Evolutionary conservation across 1,284 basidiomycete genomes (phyloP).

Genomic region (Phenoliferia sp.): DNA sequence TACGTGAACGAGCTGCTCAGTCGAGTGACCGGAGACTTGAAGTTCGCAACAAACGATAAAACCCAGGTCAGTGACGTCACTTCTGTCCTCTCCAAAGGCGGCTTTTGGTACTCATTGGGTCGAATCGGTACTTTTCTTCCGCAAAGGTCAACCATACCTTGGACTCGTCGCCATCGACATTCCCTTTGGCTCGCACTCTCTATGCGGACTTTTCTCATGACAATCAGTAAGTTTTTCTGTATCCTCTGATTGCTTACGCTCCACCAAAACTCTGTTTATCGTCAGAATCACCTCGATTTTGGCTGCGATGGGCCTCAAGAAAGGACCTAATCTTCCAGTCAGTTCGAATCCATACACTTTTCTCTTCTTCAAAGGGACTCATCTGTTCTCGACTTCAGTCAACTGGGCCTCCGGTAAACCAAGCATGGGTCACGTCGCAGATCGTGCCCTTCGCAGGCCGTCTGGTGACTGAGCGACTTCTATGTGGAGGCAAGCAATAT

Average conservation of each 20-base stretch:
- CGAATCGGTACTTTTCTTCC: not conserved
- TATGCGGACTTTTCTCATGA: slow-evolving; percentile 31
- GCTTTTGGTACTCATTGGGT: not conserved
- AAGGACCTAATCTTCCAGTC: slow-evolving; percentile 4
- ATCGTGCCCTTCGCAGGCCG: slow-evolving; percentile 61
- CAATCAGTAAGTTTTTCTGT: slow-evolving; percentile 11
- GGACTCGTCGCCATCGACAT: slow-evolving; percentile 58
- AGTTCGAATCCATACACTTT: not conserved
- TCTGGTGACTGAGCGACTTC: slow-evolving; percentile 59
- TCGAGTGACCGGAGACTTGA: slow-evolving; percentile 56
- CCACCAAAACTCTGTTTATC: not conserved
- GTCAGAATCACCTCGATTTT: slow-evolving; percentile 6
- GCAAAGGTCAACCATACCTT: slow-evolving; percentile 64
- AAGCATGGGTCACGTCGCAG: slow-evolving; percentile 56
- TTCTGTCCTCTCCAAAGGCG: not conserved
- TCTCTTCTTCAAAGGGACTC: not conserved
- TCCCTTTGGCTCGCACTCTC: slow-evolving; percentile 50
- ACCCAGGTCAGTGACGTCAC: slow-evolving; percentile 50
- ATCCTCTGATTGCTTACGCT: not conserved
- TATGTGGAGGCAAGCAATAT: not conserved
- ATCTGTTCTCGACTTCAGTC: not conserved
- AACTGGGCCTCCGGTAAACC: not conserved
- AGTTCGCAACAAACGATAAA: slow-evolving; percentile 53
- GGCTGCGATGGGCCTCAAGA: slow-evolving; percentile 6
- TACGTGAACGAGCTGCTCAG: slow-evolving; percentile 79